Base-by-base conservation (phyloP, 2,329 filamentous ascomycete species). In the Fusarium fracticaudum region DNA sequence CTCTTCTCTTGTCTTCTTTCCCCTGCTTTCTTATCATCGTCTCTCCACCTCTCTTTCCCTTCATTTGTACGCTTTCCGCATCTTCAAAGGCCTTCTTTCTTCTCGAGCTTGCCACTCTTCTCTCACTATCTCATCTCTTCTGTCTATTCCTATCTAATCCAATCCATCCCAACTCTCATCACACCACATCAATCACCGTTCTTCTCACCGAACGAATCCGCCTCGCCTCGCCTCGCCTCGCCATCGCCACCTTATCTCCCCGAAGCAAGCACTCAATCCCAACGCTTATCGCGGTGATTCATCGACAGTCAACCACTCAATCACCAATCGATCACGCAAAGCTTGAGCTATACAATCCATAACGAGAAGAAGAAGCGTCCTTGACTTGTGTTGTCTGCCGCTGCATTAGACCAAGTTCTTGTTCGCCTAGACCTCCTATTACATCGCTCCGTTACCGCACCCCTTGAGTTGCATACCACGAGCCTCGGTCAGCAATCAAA, bases 41-140 rank as follows among this genome's bases (percentile, higher is more conserved):
- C 72, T 76, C 75, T 78, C 76, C 78, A 80, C 79, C 79, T 79
- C 78, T 74, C 80, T 71, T 77, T 74, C 79, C 71, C 74, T 72
- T 78, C 75, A 70, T 80, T 78, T 77, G 77, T 77, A 76, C 79
- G 77, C 79, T 75, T 78, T 79, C 76, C 74, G 71, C 76, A 77
- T 77, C 75, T 70, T 75, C 79, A 80, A 79, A 79, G 79, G 72
- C 79, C 79, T 79, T 82, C 79, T 80, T 80, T 79, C 79, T 80
- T 79, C 78, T 82, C 77, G 77, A 81, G 78, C 78, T 81, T 83
- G 76, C 78, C 71, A 74, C 77, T 74, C 74, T 76, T 74, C 76
- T 66, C 64, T 75, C 67, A 68, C 70, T 71, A 68, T 64, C 61
- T 72, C 59, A 60, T 74, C 69, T 74, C 72, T 58, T 75, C 72